phyloP scores from a whole-genome alignment of 257 asterid species.

The Catharanthus roseus region DNA sequence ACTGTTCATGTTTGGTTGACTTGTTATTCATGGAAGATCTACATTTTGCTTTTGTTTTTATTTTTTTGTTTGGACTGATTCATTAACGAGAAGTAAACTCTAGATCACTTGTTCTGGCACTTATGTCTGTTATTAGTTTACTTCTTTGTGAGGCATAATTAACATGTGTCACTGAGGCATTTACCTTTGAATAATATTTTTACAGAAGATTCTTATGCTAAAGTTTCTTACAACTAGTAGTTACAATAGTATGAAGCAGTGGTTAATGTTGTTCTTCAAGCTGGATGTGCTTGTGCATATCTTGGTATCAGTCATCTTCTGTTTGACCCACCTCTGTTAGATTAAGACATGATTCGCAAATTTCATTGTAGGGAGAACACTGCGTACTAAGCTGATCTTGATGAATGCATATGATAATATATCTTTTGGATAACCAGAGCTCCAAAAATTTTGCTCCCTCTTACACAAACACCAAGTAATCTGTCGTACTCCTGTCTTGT shows the following conservation, averaged over 20 bases:
- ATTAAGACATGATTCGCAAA: not conserved
- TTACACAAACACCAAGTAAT: not conserved
- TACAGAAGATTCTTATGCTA: not conserved
- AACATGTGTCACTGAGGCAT: not conserved
- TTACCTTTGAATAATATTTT: not conserved
- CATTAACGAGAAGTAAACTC: not conserved
- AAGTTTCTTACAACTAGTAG: not conserved
- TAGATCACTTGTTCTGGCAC: not conserved
- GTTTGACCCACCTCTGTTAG: not conserved
- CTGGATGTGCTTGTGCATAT: not conserved
- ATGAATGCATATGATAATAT: not conserved
- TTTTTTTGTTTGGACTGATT: not conserved
- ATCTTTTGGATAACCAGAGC: not conserved
- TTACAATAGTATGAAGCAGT: not conserved
- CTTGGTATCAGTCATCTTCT: not conserved
- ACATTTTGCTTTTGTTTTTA: conserved; percentile 2
- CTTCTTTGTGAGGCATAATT: not conserved
- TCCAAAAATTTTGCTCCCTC: not conserved
- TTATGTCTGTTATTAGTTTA: not conserved
- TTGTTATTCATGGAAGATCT: not conserved
- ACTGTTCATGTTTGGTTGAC: conserved; percentile 11
- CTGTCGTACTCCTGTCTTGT: not conserved
- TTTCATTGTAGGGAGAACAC: not conserved
- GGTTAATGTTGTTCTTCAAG: not conserved
- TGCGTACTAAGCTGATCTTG: not conserved